Conservation (phyloP, 148 eudicot genomes). For the Rheum nobile region DNA sequence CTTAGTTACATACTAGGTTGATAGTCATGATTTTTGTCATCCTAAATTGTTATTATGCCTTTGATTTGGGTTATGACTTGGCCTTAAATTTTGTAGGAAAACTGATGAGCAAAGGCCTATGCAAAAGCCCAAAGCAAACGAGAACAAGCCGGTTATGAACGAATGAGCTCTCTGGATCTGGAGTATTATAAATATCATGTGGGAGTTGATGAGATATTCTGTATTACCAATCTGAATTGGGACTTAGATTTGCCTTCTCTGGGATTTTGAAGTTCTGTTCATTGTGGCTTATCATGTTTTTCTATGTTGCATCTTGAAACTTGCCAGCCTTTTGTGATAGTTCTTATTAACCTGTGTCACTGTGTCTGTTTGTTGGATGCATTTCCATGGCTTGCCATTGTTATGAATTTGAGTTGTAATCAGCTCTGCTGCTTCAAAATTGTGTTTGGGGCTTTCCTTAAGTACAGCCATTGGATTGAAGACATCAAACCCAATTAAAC, state of each 20-base stretch:
- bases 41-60: background rate
- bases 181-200: background rate
- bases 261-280: background rate
- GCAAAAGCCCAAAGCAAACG: constrained; percentile 76
- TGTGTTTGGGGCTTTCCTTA: too few species aligned
- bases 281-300: background rate
- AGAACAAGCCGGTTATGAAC: constrained; percentile 92
- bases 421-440: too few species aligned
- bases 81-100: constrained; percentile 44
- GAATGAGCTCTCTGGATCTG: constrained; percentile 24
- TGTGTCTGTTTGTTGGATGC: too few species aligned
- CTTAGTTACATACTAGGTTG: too few species aligned
- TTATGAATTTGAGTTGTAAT: too few species aligned
- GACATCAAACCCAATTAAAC: too few species aligned
- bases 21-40: too few species aligned
- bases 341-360: too few species aligned
- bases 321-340: too few species aligned
- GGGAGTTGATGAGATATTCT: background rate
- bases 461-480: too few species aligned
- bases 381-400: too few species aligned
- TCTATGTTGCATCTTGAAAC: background rate
- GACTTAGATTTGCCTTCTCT: background rate
- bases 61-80: background rate
- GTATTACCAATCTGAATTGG: background rate
- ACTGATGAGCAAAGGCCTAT: constrained; percentile 85